Conservation (phyloP, 1,139 yeast species). For the Kluyveromyces marxianus region DNA sequence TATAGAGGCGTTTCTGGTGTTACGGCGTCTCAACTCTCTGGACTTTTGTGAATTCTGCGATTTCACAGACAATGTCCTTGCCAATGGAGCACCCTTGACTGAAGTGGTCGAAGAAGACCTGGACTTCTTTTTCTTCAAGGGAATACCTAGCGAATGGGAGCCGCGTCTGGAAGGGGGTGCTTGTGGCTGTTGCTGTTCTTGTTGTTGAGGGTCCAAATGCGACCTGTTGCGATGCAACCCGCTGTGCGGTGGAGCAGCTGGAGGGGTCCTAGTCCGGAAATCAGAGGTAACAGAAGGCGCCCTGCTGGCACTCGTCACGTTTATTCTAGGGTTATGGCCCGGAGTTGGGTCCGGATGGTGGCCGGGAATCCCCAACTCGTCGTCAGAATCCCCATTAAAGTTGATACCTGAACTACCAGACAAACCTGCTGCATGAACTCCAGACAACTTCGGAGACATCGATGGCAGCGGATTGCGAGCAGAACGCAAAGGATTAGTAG, state of each 20-base stretch:
- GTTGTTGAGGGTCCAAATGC: background rate
- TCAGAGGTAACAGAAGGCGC: background rate
- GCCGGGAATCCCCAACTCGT: background rate
- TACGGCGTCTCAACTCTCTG: constrained; percentile 10
- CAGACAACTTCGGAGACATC: background rate
- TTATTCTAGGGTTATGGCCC: background rate
- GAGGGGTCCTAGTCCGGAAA: too few species aligned
- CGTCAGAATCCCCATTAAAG: constrained; percentile 14
- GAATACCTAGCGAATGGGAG: constrained; percentile 10
- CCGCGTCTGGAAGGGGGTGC: constrained; percentile 9
- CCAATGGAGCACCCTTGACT: constrained; percentile 6
- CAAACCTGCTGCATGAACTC: background rate
- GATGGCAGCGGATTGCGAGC: background rate
- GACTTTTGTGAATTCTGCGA: constrained; percentile 11
- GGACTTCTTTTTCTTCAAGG: constrained; percentile 8
- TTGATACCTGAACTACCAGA: constrained; percentile 5
- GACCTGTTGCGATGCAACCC: background rate
- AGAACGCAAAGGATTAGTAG: too few species aligned
- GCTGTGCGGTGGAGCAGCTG: background rate
- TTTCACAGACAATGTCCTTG: constrained; percentile 12
- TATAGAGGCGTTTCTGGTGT: constrained; percentile 30
- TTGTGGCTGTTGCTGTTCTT: too few species aligned
- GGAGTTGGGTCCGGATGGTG: background rate
- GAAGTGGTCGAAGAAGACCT: constrained; percentile 11
- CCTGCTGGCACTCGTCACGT: background rate